These are phyloP conservation scores for Colletotrichum sp. DNA, from an alignment of 2,329 filamentous ascomycete genomes.

Conservation along the genomic window DNA sequence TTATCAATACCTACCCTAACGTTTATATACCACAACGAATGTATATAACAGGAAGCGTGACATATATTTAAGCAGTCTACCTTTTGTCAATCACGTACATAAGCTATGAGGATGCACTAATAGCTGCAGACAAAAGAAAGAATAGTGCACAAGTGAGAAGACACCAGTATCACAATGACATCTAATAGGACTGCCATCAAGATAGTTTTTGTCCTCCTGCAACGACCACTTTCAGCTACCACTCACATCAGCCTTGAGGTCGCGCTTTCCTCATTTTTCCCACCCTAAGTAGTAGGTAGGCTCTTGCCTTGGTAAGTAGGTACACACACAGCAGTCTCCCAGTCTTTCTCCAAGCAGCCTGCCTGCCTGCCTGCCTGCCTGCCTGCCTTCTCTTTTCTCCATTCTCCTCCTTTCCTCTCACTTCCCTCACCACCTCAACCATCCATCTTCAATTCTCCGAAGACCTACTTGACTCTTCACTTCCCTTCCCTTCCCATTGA, in stretches of 20 bases:
- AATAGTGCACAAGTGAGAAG: not conserved
- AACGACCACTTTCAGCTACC: not conserved
- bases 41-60: not conserved
- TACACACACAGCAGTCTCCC: not conserved
- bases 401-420: not conserved
- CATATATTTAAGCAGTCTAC: not conserved
- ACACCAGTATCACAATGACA: not conserved
- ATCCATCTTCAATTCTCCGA: not conserved
- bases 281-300: not conserved
- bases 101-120: not conserved
- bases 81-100: not conserved
- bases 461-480: not conserved
- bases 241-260: not conserved
- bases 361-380: not conserved
- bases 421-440: not conserved
- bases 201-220: not conserved
- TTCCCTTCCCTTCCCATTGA: not conserved
- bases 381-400: not conserved
- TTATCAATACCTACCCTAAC: not conserved
- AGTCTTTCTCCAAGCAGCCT: not conserved
- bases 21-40: not conserved
- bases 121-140: not conserved
- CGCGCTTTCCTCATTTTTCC: not conserved
- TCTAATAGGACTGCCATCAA: not conserved
- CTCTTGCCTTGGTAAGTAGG: not conserved